These are phyloP conservation scores for Coniochaeta prunicola DNA, from an alignment of 2,329 filamentous ascomycete genomes.

Conservation along the genomic window DNA sequence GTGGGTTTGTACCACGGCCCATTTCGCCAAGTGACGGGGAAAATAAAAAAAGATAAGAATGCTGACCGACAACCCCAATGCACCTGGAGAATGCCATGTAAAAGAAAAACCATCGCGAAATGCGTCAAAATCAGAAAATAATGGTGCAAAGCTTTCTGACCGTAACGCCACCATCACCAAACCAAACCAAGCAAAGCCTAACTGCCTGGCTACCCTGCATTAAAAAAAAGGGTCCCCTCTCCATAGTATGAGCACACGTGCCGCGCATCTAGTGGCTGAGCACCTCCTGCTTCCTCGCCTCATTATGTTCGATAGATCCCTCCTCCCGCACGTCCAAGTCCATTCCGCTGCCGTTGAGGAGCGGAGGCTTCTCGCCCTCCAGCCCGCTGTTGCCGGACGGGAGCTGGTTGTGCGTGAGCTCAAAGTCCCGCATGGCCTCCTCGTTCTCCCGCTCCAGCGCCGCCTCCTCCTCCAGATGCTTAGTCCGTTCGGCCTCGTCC, in stretches of 20 bases:
- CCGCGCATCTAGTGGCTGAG: slow-evolving; percentile 13
- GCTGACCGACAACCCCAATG: too few relatives aligned
- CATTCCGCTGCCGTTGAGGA: neutral
- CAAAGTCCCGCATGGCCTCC: slow-evolving; percentile 26
- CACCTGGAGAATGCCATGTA: too few relatives aligned
- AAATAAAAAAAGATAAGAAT: too few relatives aligned
- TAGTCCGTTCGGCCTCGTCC: slow-evolving; percentile 30
- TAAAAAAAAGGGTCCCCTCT: neutral
- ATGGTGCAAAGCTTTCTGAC: too few relatives aligned
- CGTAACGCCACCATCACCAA: too few relatives aligned
- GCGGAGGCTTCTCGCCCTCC: neutral
- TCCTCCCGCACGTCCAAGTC: neutral
- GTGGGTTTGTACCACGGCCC: too few relatives aligned
- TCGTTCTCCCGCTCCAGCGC: slow-evolving; percentile 30
- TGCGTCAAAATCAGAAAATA: too few relatives aligned
- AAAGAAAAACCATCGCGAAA: too few relatives aligned
- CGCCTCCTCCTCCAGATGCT: slow-evolving; percentile 17
- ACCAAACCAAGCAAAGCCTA: too few relatives aligned
- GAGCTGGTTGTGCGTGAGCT: slow-evolving; percentile 19
- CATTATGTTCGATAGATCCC: slow-evolving; percentile 6
- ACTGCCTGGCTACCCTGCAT: neutral
- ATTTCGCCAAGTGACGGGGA: too few relatives aligned
- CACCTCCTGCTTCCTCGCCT: slow-evolving; percentile 11
- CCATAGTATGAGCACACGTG: neutral
- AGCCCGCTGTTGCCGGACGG: neutral